Evolutionary conservation across 352 stramenopile species (phyloP).

Genomic region (Globisporangium okanoganense): DNA sequence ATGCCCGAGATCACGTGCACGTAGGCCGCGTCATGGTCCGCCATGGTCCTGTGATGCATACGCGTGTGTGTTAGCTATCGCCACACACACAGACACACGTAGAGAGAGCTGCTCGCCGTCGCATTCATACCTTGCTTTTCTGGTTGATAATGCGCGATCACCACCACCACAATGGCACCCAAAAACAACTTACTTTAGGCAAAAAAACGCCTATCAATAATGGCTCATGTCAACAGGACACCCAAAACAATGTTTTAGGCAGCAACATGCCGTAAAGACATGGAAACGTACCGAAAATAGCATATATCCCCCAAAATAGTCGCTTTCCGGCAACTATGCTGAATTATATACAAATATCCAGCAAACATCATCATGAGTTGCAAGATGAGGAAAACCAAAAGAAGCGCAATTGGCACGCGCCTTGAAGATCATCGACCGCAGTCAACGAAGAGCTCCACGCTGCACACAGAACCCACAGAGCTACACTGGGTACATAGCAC

Average conservation of each 20-base stretch:
- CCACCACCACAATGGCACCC: conserved; percentile 3
- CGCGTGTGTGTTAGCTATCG: not conserved
- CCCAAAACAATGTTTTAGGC: too few species aligned
- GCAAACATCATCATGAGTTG: too few species aligned
- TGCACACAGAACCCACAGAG: not conserved
- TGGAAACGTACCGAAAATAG: too few species aligned
- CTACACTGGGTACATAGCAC: not conserved
- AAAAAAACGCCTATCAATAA: too few species aligned
- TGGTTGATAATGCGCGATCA: conserved; percentile 3
- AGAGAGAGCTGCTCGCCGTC: not conserved
- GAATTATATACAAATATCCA: too few species aligned
- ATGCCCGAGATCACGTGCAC: conserved; percentile 88
- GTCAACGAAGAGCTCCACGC: not conserved
- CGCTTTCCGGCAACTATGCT: too few species aligned
- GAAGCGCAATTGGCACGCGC: conserved; percentile 1
- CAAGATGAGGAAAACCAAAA: too few species aligned
- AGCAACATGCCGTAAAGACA: too few species aligned
- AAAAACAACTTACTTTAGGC: not conserved
- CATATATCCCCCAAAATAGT: too few species aligned
- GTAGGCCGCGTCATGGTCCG: conserved; percentile 34
- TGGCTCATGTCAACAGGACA: too few species aligned
- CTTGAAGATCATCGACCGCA: conserved; percentile 2
- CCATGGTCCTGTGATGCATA: conserved; percentile 12
- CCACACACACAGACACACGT: not conserved
- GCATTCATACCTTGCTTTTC: conserved; percentile 8